Evolutionary conservation across 495 filamentous ascomycete genomes (phyloP).

Genomic region (Antarctomyces pellizariae): DNA sequence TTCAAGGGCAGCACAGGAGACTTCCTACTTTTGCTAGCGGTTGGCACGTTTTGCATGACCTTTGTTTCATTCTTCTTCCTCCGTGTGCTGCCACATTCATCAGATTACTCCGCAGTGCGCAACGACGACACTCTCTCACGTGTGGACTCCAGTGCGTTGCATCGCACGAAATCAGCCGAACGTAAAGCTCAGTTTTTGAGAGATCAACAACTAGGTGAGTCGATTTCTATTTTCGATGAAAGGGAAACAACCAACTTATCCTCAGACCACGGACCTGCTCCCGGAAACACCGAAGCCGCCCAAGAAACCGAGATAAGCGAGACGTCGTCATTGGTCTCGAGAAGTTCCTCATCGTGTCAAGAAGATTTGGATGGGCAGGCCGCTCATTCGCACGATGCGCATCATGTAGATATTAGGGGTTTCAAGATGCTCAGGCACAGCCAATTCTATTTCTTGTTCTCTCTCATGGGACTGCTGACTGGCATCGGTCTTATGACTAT

Average conservation of each 20-base stretch:
- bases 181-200: conserved; percentile 22
- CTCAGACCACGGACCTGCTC: no score
- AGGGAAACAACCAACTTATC: no score
- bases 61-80: conserved; percentile 64
- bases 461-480: conserved; percentile 66
- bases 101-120: conserved; percentile 41
- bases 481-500: conserved; percentile 97
- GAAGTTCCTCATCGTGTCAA: conserved; percentile 24
- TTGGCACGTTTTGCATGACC: conserved; percentile 54
- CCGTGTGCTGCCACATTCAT: conserved; percentile 39
- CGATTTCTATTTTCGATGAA: no score
- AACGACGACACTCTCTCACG: conserved; percentile 16
- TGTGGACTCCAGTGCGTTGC: conserved; percentile 33
- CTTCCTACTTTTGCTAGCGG: conserved; percentile 57
- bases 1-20: conserved; percentile 67
- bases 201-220: no score
- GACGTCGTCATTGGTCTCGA: conserved; percentile 64
- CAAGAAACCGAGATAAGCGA: conserved; percentile 33
- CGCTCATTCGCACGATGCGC: conserved; percentile 39
- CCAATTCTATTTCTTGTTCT: conserved; percentile 81
- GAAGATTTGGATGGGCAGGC: conserved; percentile 30
- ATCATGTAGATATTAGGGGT: conserved; percentile 78
- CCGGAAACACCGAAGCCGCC: conserved; percentile 8
- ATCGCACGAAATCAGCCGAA: conserved; percentile 35
- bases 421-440: conserved; percentile 44